Evolutionary conservation across 306 rosid genomes (phyloP).

Genomic region (Cyclanthera cordifolia): DNA sequence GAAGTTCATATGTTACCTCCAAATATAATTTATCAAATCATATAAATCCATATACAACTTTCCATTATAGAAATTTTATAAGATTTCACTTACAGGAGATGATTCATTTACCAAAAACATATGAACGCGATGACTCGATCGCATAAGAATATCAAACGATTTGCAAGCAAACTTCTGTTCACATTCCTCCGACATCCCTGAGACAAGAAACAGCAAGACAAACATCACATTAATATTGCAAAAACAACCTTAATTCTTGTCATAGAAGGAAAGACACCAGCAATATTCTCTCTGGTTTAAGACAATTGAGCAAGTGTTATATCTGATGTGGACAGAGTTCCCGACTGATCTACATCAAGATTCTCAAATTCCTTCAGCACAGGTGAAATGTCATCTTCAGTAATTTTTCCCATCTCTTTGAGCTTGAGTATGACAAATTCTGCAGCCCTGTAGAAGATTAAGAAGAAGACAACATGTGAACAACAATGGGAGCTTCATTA

Average conservation of each 20-base stretch:
- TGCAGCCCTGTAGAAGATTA: slow-evolving; percentile 37
- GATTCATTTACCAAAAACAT: not conserved
- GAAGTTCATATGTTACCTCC: not conserved
- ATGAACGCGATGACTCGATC: too few species aligned
- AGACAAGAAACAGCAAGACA: not conserved
- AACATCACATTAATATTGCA: not conserved
- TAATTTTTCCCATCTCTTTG: slow-evolving; percentile 82
- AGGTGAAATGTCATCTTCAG: slow-evolving; percentile 56
- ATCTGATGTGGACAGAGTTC: slow-evolving; percentile 53
- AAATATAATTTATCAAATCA: not conserved
- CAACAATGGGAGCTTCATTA: not conserved
- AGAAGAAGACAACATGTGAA: not conserved
- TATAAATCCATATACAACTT: not conserved
- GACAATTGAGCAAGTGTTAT: slow-evolving; percentile 51
- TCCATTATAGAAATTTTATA: not conserved
- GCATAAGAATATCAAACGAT: not conserved
- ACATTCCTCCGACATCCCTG: not conserved
- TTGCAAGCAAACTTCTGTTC: not conserved
- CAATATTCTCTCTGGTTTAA: slow-evolving; percentile 8
- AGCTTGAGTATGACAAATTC: slow-evolving; percentile 72
- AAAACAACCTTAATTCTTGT: not conserved
- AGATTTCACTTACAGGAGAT: not conserved
- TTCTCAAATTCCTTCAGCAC: slow-evolving; percentile 66
- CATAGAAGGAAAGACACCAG: not conserved
- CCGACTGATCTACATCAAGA: slow-evolving; percentile 86